A percentile compares a stretch with the other conserved stretches of the same genome.
phyloP scores from a whole-genome alignment of 805 yeast genomes.

The Cyberlindnera americana region DNA sequence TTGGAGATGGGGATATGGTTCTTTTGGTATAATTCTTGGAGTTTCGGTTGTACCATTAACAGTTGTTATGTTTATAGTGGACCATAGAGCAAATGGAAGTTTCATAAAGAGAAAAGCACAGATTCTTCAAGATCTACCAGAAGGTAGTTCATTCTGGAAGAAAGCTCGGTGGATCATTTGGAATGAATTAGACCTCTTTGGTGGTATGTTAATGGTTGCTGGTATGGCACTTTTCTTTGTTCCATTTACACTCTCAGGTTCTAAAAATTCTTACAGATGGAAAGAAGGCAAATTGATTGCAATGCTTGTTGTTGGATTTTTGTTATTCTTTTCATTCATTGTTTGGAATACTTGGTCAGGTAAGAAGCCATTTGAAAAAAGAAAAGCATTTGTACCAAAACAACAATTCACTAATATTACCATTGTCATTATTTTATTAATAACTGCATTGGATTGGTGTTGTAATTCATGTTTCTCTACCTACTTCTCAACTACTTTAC shows the following conservation, averaged over 20 bases:
- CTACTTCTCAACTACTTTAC: slow-evolving; percentile 27
- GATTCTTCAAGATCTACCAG: slow-evolving; percentile 19
- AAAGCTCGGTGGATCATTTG: slow-evolving; percentile 16
- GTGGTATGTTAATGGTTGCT: slow-evolving; percentile 20
- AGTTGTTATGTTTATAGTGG: slow-evolving; percentile 24
- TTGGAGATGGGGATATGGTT: slow-evolving; percentile 51
- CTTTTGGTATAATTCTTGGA: slow-evolving; percentile 38
- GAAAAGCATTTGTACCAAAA: slow-evolving; percentile 27
- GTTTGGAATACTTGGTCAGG: slow-evolving; percentile 24
- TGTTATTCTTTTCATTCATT: slow-evolving; percentile 17
- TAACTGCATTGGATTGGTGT: slow-evolving; percentile 26
- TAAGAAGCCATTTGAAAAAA: slow-evolving; percentile 12
- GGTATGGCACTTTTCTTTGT: slow-evolving; percentile 28
- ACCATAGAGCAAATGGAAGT: slow-evolving; percentile 16
- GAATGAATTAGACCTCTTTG: slow-evolving; percentile 26
- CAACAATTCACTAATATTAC: slow-evolving; percentile 23
- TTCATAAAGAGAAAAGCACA: slow-evolving; percentile 13
- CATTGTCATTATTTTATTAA: slow-evolving; percentile 19
- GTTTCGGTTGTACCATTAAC: slow-evolving; percentile 24
- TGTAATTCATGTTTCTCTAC: slow-evolving; percentile 27
- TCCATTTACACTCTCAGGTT: slow-evolving; percentile 30
- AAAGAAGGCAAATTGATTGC: slow-evolving; percentile 22
- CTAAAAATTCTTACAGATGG: slow-evolving; percentile 23
- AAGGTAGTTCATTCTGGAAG: slow-evolving; percentile 11
- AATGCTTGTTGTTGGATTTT: slow-evolving; percentile 29